Evolutionary conservation across 2,329 filamentous ascomycete species (phyloP).

Genomic region (Diaporthe aspalathi): DNA sequence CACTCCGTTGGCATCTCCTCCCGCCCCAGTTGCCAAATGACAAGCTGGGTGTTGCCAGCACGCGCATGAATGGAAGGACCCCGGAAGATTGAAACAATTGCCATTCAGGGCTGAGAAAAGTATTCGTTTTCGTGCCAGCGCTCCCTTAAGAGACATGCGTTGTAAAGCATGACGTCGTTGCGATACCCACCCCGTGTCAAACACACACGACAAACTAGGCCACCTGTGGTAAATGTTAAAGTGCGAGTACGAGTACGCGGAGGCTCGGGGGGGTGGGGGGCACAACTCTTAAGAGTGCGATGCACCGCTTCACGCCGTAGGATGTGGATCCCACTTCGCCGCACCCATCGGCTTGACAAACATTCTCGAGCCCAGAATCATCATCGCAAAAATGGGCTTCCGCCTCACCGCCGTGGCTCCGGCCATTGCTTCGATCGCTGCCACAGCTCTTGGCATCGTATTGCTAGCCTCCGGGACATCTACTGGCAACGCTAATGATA

Average conservation of each 20-base stretch:
- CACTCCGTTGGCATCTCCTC: not conserved
- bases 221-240: not conserved
- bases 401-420: conserved; percentile 20
- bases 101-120: not conserved
- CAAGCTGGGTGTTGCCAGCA: not conserved
- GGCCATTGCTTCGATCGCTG: conserved; percentile 15
- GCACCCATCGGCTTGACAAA: not conserved
- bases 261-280: not conserved
- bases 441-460: conserved; percentile 22
- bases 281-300: conserved; percentile 5
- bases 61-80: not conserved
- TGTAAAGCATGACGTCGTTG: conserved; percentile 10
- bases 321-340: not conserved
- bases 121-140: not conserved
- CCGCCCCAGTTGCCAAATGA: conserved; percentile 12
- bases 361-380: not conserved
- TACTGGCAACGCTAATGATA: conserved; percentile 19
- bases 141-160: not conserved
- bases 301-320: not conserved
- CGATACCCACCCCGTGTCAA: not conserved
- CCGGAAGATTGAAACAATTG: conserved; percentile 4
- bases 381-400: conserved; percentile 8
- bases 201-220: conserved; percentile 1
- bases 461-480: conserved; percentile 20
- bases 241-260: conserved; percentile 16